Evolutionary conservation across 306 rosid genomes (phyloP), one percentile per base, ranked within the genome.

Genomic region (Rubus parviflorus): DNA sequence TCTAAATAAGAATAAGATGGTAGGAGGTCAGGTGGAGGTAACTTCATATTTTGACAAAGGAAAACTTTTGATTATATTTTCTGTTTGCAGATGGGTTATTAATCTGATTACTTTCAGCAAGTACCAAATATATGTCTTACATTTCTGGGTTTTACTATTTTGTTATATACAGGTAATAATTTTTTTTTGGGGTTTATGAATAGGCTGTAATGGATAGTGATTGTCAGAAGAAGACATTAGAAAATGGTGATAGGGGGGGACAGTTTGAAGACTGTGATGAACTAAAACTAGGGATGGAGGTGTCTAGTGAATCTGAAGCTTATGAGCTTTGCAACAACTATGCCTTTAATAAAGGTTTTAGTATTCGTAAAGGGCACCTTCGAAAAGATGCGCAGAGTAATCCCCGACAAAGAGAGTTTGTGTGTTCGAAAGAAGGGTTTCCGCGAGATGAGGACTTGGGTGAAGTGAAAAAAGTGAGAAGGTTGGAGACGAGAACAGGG

Each of bases 341-440:
- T 66, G 71, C 71, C 2, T 38, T 15, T 8, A 66, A 19, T 49
- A 66, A 66, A 41, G 71, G 71, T 6, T 57, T 63, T 63, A 63
- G 43, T 11, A 63, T 63, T 37, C 45, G 68, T 15, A 63, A 63
- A 30, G 68, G 68, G 12, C 37, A 63, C 14, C 37, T 63, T 30
- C n/a, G 68, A 30, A 63, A 37, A 30, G 68, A 63, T 37, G 17
- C 68, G 20, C 42, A 63, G 20, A 63, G 30, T 8, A 63, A 30
- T 63, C 13, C 12, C 1, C 7, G 68, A 30, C 45, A 38, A 16
- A 58, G 75, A 52, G 75, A 71, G 30, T 25, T 30, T 17, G 4
- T 53, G 46, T 71, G 75, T 38, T 71, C 75, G 0, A 71, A 71
- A 52, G 75, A 71, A 51, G 75, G 75, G 22, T 52, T 49, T 52